Percentiles rank a stretch among this genome's conserved stretches.
Conservation (phyloP, 83 land plant species). For the Larix sibirica region DNA sequence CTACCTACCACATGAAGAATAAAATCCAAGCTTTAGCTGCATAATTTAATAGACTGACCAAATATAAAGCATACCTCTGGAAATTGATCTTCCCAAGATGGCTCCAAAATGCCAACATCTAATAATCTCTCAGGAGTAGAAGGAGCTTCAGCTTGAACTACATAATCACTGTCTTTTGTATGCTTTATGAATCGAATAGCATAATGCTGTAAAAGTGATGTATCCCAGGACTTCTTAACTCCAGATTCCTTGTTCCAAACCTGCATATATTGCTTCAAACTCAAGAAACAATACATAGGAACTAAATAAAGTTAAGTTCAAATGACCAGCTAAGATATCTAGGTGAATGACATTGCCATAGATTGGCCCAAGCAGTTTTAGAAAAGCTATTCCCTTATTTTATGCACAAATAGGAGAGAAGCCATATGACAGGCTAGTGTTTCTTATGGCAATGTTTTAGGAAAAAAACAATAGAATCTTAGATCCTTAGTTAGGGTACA, state of each 20-base stretch:
- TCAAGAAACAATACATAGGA: neutral
- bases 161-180: slow-evolving; percentile 17
- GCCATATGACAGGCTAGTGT: neutral
- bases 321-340: neutral
- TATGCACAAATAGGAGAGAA: neutral
- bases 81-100: slow-evolving; percentile 55
- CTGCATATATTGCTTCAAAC: slow-evolving; percentile 7
- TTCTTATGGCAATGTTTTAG: neutral
- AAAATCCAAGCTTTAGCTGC: neutral
- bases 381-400: neutral
- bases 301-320: neutral
- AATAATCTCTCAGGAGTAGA: slow-evolving; percentile 60
- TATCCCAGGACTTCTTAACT: neutral
- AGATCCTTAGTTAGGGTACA: neutral
- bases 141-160: slow-evolving; percentile 71
- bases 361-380: neutral
- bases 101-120: slow-evolving; percentile 45
- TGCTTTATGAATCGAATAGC: slow-evolving; percentile 64
- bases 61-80: slow-evolving; percentile 34
- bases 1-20: neutral
- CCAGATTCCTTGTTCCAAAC: neutral
- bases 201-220: slow-evolving; percentile 47
- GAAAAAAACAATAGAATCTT: neutral
- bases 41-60: neutral
- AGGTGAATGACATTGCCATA: neutral